Evolutionary conservation across 768 basidiomycete species (phyloP).

Genomic region (Pleurotus cornucopiae): DNA sequence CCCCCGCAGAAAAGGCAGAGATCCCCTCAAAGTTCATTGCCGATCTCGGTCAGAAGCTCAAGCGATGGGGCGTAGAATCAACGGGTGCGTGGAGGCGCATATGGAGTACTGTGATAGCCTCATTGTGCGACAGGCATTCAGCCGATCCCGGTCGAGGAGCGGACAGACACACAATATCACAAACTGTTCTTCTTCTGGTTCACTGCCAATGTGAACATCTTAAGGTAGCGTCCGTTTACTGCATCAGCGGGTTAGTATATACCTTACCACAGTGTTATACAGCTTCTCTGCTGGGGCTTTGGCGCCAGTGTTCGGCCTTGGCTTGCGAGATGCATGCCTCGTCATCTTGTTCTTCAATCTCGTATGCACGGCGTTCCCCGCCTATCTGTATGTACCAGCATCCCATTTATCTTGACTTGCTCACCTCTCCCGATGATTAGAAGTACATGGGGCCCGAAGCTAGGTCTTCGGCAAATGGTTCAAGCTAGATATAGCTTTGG

Average conservation of each 20-base stretch:
- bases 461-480: slow-evolving; percentile 81
- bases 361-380: slow-evolving; percentile 51
- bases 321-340: slow-evolving; percentile 47
- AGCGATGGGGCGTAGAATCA: slow-evolving; percentile 4
- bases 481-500: slow-evolving; percentile 40
- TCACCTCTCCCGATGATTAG: slow-evolving; percentile 17
- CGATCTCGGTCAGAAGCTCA: neutral
- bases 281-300: slow-evolving; percentile 56
- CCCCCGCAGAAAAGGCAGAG: too few species aligned
- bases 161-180: slow-evolving; percentile 54
- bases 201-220: slow-evolving; percentile 63
- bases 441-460: slow-evolving; percentile 71
- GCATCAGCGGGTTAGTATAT: neutral
- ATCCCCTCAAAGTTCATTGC: neutral
- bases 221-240: slow-evolving; percentile 33
- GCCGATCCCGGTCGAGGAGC: slow-evolving; percentile 45
- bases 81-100: neutral
- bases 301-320: slow-evolving; percentile 54
- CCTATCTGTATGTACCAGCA: slow-evolving; percentile 47
- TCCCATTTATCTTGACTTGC: neutral
- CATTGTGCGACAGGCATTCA: slow-evolving; percentile 30
- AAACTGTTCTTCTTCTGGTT: slow-evolving; percentile 75
- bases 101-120: neutral
- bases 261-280: neutral
- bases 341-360: slow-evolving; percentile 38